These are phyloP conservation scores for Lactarius akahatsu DNA, from an alignment of 768 basidiomycete genomes.

Conservation along the genomic window DNA sequence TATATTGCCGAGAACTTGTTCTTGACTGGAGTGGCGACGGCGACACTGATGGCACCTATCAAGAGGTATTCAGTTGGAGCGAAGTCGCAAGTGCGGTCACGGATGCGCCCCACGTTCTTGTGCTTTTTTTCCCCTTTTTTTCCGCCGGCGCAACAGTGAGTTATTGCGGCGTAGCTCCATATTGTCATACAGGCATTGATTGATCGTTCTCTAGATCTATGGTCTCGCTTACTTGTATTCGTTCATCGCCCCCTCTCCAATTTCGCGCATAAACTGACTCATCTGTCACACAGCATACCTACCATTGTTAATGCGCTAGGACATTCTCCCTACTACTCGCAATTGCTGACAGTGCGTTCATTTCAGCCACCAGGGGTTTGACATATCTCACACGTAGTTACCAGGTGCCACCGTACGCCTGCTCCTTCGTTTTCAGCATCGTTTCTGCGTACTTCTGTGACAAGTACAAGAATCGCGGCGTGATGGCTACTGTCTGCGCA, in stretches of 20 bases:
- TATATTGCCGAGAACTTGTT: conserved; percentile 39
- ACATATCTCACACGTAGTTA: conserved; percentile 30
- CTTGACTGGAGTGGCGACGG: conserved; percentile 34
- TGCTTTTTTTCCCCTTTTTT: conserved; percentile 52
- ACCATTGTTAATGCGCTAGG: conserved; percentile 35
- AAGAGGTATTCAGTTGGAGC: conserved; percentile 53
- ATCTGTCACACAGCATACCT: conserved; percentile 31
- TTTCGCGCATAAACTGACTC: not conserved
- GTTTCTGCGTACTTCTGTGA: conserved; percentile 10
- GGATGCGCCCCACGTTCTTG: conserved; percentile 51
- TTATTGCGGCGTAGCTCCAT: not conserved
- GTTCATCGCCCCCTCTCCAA: not conserved
- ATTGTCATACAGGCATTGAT: not conserved
- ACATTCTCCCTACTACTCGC: conserved; percentile 31
- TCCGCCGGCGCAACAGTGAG: conserved; percentile 45
- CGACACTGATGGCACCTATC: conserved; percentile 40
- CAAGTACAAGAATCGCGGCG: conserved; percentile 17
- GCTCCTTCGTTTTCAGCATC: conserved; percentile 18
- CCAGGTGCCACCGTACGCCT: conserved; percentile 30
- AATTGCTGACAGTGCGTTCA: conserved; percentile 33
- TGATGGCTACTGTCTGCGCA: conserved; percentile 12
- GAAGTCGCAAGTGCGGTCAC: conserved; percentile 52
- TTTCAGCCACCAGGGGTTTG: not conserved
- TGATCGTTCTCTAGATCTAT: conserved; percentile 12
- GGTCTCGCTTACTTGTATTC: conserved; percentile 32